Conservation (phyloP, 129 eudicot species). For the Daucus carota region DNA sequence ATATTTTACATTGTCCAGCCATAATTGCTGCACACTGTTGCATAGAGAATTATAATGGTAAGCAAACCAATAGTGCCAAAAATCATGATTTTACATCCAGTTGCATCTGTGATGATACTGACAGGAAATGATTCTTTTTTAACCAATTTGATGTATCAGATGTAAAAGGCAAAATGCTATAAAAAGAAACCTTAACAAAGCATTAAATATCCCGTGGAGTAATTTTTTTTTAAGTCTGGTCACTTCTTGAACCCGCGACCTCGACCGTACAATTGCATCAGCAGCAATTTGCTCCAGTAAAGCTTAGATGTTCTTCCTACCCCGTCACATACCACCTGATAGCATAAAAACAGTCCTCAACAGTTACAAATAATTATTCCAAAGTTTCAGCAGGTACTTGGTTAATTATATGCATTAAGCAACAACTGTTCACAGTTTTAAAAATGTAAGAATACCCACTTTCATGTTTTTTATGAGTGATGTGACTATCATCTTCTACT, state of each 20-base stretch:
- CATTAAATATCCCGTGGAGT: background rate
- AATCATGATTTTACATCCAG: background rate
- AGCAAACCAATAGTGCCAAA: background rate
- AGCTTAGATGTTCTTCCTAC: background rate
- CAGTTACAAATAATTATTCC: background rate
- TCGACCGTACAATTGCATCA: background rate
- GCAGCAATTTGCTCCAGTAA: background rate
- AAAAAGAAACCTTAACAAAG: background rate
- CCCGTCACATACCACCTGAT: background rate
- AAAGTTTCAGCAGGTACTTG: background rate
- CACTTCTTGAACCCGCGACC: background rate
- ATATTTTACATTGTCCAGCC: background rate
- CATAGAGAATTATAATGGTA: background rate
- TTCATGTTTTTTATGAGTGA: background rate
- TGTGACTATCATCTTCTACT: constrained; percentile 61
- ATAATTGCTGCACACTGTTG: background rate
- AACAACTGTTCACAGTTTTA: background rate
- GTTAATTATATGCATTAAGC: too few species aligned
- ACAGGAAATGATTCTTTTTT: background rate
- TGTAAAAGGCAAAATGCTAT: background rate
- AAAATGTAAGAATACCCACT: background rate
- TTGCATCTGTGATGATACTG: background rate
- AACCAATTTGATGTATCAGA: background rate
- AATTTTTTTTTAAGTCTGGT: background rate
- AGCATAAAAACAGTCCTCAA: background rate